These are phyloP conservation scores for Amanita exitialis DNA, from an alignment of 768 basidiomycete species.

Conservation along the genomic window DNA sequence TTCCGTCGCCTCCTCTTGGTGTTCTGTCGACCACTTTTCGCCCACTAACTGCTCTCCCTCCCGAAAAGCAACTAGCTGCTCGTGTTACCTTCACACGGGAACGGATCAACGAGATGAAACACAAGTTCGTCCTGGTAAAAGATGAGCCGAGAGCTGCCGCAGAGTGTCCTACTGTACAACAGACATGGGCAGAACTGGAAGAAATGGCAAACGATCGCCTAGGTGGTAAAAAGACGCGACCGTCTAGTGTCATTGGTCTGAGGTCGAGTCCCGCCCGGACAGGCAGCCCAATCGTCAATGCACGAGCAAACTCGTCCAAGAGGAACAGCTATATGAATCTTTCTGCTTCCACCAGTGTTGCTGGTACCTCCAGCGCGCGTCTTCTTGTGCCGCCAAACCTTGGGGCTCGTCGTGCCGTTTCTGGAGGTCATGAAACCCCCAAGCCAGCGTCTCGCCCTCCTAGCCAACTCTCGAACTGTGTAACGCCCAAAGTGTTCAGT, in stretches of 20 bases:
- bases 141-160: slow-evolving; percentile 51
- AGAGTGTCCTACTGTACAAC: slow-evolving; percentile 59
- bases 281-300: slow-evolving; percentile 35
- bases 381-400: slow-evolving; percentile 38
- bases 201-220: slow-evolving; percentile 73
- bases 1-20: slow-evolving; percentile 48
- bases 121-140: slow-evolving; percentile 28
- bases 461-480: slow-evolving; percentile 54
- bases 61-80: slow-evolving; percentile 58
- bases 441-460: slow-evolving; percentile 34
- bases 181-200: slow-evolving; percentile 73
- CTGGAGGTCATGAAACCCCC: slow-evolving; percentile 19
- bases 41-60: slow-evolving; percentile 29
- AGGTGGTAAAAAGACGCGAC: slow-evolving; percentile 49
- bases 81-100: slow-evolving; percentile 56
- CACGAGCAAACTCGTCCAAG: slow-evolving; percentile 18
- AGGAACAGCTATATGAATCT: slow-evolving; percentile 27
- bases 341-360: slow-evolving; percentile 13
- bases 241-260: slow-evolving; percentile 54
- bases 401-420: slow-evolving; percentile 37
- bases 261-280: slow-evolving; percentile 47
- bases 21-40: slow-evolving; percentile 41
- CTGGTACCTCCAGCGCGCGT: slow-evolving; percentile 19
- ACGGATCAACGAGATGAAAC: slow-evolving; percentile 36
- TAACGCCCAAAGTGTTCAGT: slow-evolving; percentile 58